These are phyloP conservation scores for Cavenderia fasciculata DNA, from an alignment of 78 protist genomes.

Conservation along the genomic window DNA sequence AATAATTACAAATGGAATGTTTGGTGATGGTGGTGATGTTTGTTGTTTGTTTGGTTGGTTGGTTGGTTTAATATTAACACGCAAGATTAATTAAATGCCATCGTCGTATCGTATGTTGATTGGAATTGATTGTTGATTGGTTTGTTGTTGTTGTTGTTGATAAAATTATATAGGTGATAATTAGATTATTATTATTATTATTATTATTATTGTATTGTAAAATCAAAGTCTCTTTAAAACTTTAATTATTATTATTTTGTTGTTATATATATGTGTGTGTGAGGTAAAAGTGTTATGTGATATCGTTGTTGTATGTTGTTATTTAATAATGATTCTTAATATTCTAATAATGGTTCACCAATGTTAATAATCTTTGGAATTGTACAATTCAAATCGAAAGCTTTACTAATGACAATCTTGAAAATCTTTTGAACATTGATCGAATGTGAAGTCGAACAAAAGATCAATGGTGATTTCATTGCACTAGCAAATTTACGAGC, in stretches of 20 bases:
- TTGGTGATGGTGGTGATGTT: not conserved
- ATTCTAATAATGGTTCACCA: slow-evolving; percentile 95
- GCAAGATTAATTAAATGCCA: too few relatives aligned
- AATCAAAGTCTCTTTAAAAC: too few relatives aligned
- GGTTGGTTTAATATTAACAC: too few relatives aligned
- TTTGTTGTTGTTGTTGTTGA: not conserved
- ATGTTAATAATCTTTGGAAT: slow-evolving; percentile 76
- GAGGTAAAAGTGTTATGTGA: not conserved
- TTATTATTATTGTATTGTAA: not conserved
- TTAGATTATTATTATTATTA: not conserved
- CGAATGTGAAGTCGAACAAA: slow-evolving; percentile 89
- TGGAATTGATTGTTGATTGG: not conserved
- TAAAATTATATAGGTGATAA: too few relatives aligned
- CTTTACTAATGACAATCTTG: slow-evolving; percentile 92
- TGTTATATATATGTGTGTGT: not conserved
- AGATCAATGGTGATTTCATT: slow-evolving; percentile 97
- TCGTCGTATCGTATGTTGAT: not conserved
- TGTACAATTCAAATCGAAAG: slow-evolving; percentile 90
- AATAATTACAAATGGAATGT: too few relatives aligned
- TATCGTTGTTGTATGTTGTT: not conserved
- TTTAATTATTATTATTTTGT: too few relatives aligned
- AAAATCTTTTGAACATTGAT: slow-evolving; percentile 94
- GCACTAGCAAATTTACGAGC: slow-evolving; percentile 96
- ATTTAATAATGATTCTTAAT: slow-evolving; percentile 36
- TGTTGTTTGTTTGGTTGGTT: not conserved